Evolutionary conservation across 148 eudicot genomes (phyloP).

Genomic region (Beta vulgaris): DNA sequence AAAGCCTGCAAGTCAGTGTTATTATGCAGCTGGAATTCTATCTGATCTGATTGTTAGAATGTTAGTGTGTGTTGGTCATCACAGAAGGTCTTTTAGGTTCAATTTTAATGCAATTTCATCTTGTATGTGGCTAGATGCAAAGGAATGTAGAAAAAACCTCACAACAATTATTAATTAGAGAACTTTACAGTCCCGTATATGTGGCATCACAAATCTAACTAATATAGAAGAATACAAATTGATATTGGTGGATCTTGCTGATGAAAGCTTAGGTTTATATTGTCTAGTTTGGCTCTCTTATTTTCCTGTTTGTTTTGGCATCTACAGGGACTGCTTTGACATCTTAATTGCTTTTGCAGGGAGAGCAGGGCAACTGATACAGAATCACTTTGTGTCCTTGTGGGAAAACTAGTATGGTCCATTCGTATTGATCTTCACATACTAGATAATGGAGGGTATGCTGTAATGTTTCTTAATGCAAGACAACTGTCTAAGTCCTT

Average conservation of each 20-base stretch:
- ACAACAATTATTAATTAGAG: too few relatives aligned
- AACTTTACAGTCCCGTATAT: too few relatives aligned
- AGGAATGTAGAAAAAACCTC: too few relatives aligned
- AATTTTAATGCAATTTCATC: too few relatives aligned
- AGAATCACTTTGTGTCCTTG: conserved; percentile 86
- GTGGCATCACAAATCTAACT: background rate
- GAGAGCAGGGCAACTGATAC: conserved; percentile 95
- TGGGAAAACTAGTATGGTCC: conserved; percentile 89
- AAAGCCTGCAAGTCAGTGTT: too few relatives aligned
- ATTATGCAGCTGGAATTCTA: too few relatives aligned
- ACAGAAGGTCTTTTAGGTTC: too few relatives aligned
- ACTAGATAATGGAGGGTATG: conserved; percentile 89
- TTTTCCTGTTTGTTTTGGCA: background rate
- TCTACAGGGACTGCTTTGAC: conserved; percentile 2
- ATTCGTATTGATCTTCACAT: conserved; percentile 86
- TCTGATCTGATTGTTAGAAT: too few relatives aligned
- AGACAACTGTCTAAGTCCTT: background rate
- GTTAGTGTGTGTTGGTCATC: too few relatives aligned
- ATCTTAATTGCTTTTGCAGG: conserved; percentile 46
- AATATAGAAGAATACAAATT: background rate
- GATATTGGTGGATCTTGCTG: background rate
- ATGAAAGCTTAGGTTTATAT: background rate
- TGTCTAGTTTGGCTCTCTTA: background rate
- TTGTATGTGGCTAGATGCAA: too few relatives aligned
- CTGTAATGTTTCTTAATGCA: conserved; percentile 14